Evolutionary conservation across 1,284 basidiomycete genomes (phyloP), one percentile per base, ranked within the genome.

Genomic region (Hemileia vastatrix): DNA sequence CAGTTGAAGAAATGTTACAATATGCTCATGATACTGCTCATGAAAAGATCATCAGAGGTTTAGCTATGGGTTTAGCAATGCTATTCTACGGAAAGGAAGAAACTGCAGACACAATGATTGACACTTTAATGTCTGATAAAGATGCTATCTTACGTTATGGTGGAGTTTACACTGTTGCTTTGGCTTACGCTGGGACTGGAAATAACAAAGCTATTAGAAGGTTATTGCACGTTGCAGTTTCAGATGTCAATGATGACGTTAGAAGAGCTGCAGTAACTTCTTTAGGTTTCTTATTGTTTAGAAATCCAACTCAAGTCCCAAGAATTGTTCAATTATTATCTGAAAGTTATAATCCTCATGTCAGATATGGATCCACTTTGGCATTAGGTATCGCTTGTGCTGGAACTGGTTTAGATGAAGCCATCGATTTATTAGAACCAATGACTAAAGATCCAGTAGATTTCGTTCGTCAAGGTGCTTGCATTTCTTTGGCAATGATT

Each of bases 21-120:
- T 75, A 75, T 57, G 74, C 74, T 1, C 74, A 74, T 64, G 74
- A 75, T 64, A 75, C 74, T 47, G 71, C 73, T 68, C 74, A 75
- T 66, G 73, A 75, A 49, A 75, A 75, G 67, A 75, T 75, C 67
- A 74, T 74, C 53, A 72, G 74, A 40, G 74, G 74, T 62, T 68
- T 75, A 15, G 74, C 74, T 53, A 71, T 75, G 43, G 74, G 74
- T 52, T 67, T 74, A 51, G 70, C 73, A n/a, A 67, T 75, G 23
- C 66, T 75, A 55, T 70, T 72, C 61, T 75, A 75, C 63, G 74
- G 74, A n/a, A 69, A 70, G 60, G 72, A 74, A 63, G 69, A 72
- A 51, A 61, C 66, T 62, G 74, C 74, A 18, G 73, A 74, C 32
- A 60, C 57, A 9, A 71, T 72, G 66, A 74, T 75, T 61, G 71